Conservation (phyloP, 768 basidiomycete species). For the Gyrodon lividus region DNA sequence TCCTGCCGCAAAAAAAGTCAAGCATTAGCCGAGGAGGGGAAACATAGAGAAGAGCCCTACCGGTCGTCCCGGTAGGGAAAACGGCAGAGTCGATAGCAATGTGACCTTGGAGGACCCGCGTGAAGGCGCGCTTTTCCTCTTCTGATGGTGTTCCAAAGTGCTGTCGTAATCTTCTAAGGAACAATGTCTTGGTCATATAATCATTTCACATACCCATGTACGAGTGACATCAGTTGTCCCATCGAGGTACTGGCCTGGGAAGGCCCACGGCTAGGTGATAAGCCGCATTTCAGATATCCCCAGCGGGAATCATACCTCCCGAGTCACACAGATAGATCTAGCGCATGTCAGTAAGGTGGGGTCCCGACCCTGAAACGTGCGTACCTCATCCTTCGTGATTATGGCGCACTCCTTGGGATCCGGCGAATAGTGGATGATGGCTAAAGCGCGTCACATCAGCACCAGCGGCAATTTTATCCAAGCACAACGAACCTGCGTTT, state of each 20-base stretch:
- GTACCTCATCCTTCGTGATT: constrained; percentile 73
- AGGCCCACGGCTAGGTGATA: background rate
- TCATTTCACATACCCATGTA: constrained; percentile 61
- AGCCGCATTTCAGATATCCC: background rate
- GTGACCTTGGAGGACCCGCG: constrained; percentile 88
- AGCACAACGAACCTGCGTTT: constrained; percentile 70
- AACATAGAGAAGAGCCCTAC: constrained; percentile 34
- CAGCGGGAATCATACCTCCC: constrained; percentile 52
- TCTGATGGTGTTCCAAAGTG: constrained; percentile 86
- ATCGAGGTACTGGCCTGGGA: constrained; percentile 76
- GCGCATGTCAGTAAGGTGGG: constrained; percentile 35
- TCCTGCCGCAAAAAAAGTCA: constrained; percentile 35
- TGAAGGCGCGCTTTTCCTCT: constrained; percentile 86
- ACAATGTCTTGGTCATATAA: background rate
- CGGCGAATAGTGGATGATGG: constrained; percentile 93
- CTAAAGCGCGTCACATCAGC: constrained; percentile 35
- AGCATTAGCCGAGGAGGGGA: background rate
- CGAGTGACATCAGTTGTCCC: constrained; percentile 96
- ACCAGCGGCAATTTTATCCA: background rate
- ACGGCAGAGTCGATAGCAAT: constrained; percentile 85
- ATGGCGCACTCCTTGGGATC: constrained; percentile 69
- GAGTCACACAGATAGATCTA: constrained; percentile 82
- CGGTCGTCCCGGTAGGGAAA: constrained; percentile 80
- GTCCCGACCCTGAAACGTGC: background rate
- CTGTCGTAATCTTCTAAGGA: constrained; percentile 33